A percentile compares a stretch with the other conserved stretches of the same genome.
These are phyloP conservation scores for Acer yangbiense DNA, from an alignment of 345 rosid genomes.

Conservation along the genomic window DNA sequence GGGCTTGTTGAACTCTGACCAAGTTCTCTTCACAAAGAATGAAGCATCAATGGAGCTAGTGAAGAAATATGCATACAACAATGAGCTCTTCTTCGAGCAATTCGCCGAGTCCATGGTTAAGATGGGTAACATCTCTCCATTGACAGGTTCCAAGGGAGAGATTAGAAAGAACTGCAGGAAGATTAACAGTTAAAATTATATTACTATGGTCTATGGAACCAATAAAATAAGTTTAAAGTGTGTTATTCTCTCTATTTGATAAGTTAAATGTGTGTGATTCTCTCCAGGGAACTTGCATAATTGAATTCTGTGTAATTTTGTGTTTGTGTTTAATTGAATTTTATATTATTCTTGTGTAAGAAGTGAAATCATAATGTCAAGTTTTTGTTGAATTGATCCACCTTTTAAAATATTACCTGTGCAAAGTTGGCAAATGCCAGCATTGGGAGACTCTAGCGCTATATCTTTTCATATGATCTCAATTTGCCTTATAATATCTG, in stretches of 20 bases:
- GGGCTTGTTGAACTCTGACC: conserved; percentile 83
- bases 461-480: too few species aligned
- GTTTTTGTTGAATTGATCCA: background rate
- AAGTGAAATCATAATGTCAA: background rate
- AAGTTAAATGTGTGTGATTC: too few species aligned
- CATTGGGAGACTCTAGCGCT: too few species aligned
- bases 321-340: background rate
- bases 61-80: conserved; percentile 66
- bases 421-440: too few species aligned
- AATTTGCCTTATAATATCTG: too few species aligned
- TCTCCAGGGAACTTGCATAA: background rate
- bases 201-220: background rate
- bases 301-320: background rate
- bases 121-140: conserved; percentile 88
- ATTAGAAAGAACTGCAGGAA: conserved; percentile 79
- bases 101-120: conserved; percentile 84
- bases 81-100: conserved; percentile 67
- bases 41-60: conserved; percentile 64
- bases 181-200: conserved; percentile 47
- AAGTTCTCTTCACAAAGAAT: conserved; percentile 64
- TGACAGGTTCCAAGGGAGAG: conserved; percentile 81
- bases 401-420: background rate
- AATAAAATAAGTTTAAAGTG: background rate
- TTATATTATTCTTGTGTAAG: background rate
- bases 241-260: background rate